These are phyloP conservation scores for Botryosphaeria dothidea DNA, from an alignment of 2,329 filamentous ascomycete genomes.

Conservation along the genomic window DNA sequence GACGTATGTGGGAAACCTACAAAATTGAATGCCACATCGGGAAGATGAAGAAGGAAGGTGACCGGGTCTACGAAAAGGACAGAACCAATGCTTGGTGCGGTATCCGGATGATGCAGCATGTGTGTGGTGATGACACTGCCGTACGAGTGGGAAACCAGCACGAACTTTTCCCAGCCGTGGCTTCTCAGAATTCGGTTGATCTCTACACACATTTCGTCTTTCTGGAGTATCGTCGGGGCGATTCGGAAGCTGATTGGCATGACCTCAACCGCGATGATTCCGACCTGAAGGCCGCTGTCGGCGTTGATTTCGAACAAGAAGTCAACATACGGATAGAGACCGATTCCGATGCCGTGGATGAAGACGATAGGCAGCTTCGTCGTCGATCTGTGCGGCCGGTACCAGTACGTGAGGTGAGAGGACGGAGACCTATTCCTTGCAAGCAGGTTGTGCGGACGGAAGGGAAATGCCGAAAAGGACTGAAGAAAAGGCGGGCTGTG, in stretches of 20 bases:
- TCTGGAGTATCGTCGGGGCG: slow-evolving; percentile 54
- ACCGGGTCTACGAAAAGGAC: slow-evolving; percentile 64
- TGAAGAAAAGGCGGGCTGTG: slow-evolving; percentile 47
- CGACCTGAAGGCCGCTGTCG: slow-evolving; percentile 49
- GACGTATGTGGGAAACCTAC: slow-evolving; percentile 39
- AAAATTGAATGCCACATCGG: slow-evolving; percentile 73
- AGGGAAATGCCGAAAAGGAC: slow-evolving; percentile 58
- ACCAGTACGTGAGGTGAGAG: slow-evolving; percentile 62
- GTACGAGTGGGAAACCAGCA: slow-evolving; percentile 58
- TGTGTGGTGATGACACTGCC: slow-evolving; percentile 54
- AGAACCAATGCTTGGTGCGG: slow-evolving; percentile 50
- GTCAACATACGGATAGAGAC: slow-evolving; percentile 61
- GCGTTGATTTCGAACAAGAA: slow-evolving; percentile 58
- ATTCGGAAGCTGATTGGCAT: slow-evolving; percentile 66
- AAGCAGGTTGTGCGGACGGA: slow-evolving; percentile 42
- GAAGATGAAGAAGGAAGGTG: slow-evolving; percentile 66
- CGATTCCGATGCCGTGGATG: slow-evolving; percentile 72
- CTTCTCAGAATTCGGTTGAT: slow-evolving; percentile 58
- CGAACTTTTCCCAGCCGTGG: slow-evolving; percentile 60
- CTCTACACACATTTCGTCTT: slow-evolving; percentile 57
- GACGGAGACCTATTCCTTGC: slow-evolving; percentile 27
- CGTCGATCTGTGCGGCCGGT: slow-evolving; percentile 62
- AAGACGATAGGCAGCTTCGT: slow-evolving; percentile 64
- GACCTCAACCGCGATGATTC: slow-evolving; percentile 66
- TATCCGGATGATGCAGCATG: slow-evolving; percentile 53